Conservation (phyloP, 768 basidiomycete species). For the Suillus cothurnatus region DNA sequence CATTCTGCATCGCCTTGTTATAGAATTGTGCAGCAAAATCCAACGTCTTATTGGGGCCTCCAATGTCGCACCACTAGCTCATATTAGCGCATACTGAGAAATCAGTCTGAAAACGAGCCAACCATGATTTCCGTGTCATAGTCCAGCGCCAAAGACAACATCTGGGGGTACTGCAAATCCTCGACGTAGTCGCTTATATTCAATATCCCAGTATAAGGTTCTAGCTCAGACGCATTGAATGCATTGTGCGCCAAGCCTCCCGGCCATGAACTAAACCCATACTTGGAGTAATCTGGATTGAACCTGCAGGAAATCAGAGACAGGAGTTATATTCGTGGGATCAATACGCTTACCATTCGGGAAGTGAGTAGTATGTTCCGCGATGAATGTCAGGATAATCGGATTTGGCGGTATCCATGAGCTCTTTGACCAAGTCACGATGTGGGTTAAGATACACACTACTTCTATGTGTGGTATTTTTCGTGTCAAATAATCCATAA, state of each 20-base stretch:
- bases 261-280: slow-evolving; percentile 54
- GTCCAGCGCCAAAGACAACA: slow-evolving; percentile 47
- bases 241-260: slow-evolving; percentile 56
- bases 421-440: slow-evolving; percentile 52
- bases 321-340: not conserved
- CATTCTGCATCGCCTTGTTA: slow-evolving; percentile 41
- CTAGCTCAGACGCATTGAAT: slow-evolving; percentile 46
- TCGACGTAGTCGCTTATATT: slow-evolving; percentile 53
- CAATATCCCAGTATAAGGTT: slow-evolving; percentile 56
- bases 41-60: slow-evolving; percentile 47
- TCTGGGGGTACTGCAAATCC: slow-evolving; percentile 54
- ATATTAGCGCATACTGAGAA: slow-evolving; percentile 12
- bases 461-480: slow-evolving; percentile 52
- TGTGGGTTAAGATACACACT: slow-evolving; percentile 51
- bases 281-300: slow-evolving; percentile 52
- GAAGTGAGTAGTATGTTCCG: slow-evolving; percentile 61
- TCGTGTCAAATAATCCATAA: slow-evolving; percentile 57
- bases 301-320: slow-evolving; percentile 40
- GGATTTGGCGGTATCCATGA: slow-evolving; percentile 49
- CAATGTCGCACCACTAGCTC: slow-evolving; percentile 59
- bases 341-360: slow-evolving; percentile 45
- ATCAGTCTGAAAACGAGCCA: slow-evolving; percentile 10
- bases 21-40: slow-evolving; percentile 50
- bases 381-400: slow-evolving; percentile 53
- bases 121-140: slow-evolving; percentile 61